phyloP scores from a whole-genome alignment of 192 early-diverging fungal genomes.

The Gonapodya prolifera region DNA sequence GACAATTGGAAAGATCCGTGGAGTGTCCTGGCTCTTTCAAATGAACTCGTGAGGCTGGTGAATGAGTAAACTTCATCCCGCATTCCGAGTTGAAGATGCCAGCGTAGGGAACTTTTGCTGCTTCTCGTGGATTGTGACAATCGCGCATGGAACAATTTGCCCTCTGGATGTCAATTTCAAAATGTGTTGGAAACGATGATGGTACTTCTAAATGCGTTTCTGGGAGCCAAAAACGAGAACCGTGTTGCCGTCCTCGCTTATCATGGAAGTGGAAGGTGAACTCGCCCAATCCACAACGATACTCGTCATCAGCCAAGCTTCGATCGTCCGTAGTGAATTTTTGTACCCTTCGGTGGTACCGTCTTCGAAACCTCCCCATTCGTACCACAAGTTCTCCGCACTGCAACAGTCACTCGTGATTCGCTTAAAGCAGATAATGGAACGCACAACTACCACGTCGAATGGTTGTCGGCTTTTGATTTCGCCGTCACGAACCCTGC shows the following conservation, averaged over 20 bases:
- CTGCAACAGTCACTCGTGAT: constrained; percentile 33
- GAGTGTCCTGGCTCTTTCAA: neutral
- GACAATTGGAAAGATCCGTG: neutral
- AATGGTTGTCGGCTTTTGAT: constrained; percentile 11
- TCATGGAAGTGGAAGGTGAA: constrained; percentile 17
- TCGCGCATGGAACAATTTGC: neutral
- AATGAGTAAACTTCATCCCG: too few species aligned
- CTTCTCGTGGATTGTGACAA: neutral
- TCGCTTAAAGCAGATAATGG: constrained; percentile 23
- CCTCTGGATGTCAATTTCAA: neutral
- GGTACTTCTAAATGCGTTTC: constrained; percentile 84
- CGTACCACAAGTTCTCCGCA: constrained; percentile 40
- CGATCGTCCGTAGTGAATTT: constrained; percentile 15
- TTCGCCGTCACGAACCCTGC: constrained; percentile 8
- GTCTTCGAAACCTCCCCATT: constrained; percentile 13
- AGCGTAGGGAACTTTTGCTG: neutral
- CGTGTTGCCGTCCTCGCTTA: constrained; percentile 68
- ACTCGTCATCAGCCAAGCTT: constrained; percentile 9
- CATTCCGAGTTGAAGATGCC: too few species aligned
- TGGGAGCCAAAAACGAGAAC: constrained; percentile 81
- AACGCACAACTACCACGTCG: constrained; percentile 12
- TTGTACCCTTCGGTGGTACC: constrained; percentile 17
- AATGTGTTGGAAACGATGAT: constrained; percentile 52
- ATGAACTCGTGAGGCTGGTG: neutral
- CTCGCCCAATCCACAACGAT: neutral